A percentile compares a stretch with the other conserved stretches of the same genome.
phyloP scores from a whole-genome alignment of 2,329 filamentous ascomycete species.

The Exserohilum rostratum region DNA sequence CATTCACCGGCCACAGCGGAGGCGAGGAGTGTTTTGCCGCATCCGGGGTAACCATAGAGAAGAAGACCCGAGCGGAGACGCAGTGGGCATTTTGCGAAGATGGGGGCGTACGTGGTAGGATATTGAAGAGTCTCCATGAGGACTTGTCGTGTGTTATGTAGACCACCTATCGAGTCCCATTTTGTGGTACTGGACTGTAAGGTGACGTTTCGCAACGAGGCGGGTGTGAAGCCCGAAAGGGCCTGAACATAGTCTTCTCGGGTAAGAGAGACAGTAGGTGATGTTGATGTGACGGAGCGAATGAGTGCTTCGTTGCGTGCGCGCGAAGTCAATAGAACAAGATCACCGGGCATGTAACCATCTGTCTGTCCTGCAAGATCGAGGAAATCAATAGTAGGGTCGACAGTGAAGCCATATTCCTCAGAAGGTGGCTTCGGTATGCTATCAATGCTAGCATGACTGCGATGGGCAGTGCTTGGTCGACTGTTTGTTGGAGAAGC shows the following conservation, averaged over 20 bases:
- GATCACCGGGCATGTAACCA: conserved; percentile 96
- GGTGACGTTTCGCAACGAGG: conserved; percentile 91
- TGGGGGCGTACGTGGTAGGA: conserved; percentile 95
- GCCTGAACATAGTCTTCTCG: conserved; percentile 82
- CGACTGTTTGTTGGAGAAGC: conserved; percentile 58
- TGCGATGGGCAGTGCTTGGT: conserved; percentile 51
- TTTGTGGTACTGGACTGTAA: conserved; percentile 91
- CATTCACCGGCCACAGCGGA: conserved; percentile 98
- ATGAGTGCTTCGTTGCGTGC: conserved; percentile 93
- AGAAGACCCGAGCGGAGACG: conserved; percentile 92
- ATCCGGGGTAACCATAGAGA: conserved; percentile 93
- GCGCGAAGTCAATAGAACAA: conserved; percentile 82
- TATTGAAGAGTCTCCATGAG: conserved; percentile 95
- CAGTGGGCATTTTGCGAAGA: conserved; percentile 93
- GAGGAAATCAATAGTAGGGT: conserved; percentile 82
- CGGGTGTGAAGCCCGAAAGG: conserved; percentile 90
- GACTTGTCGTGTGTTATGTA: conserved; percentile 85
- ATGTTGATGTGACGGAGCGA: conserved; percentile 66
- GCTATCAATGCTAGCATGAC: conserved; percentile 48
- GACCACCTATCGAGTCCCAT: conserved; percentile 88
- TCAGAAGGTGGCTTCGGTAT: conserved; percentile 36
- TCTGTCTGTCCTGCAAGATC: conserved; percentile 94
- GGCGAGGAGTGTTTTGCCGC: conserved; percentile 93
- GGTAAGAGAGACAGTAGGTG: conserved; percentile 64
- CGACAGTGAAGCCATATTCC: conserved; percentile 70